Conservation (phyloP, 352 stramenopile genomes). For the Globisporangium viniferum region DNA sequence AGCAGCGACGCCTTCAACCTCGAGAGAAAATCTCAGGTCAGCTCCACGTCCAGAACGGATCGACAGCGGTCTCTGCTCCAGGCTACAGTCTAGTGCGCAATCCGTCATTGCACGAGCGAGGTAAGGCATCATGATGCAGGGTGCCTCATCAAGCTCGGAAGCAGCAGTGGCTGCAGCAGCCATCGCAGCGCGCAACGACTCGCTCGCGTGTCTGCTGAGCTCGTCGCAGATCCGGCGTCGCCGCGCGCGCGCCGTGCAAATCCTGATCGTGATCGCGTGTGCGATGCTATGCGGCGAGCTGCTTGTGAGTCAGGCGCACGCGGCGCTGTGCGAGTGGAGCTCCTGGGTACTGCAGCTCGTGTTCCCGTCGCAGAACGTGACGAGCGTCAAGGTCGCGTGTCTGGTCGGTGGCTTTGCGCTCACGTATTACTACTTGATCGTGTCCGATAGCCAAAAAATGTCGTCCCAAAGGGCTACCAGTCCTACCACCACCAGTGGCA, state of each 20-base stretch:
- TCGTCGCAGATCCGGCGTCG: conserved; percentile 7
- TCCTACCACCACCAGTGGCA: no score
- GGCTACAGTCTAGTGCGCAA: no score
- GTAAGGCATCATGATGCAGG: background rate
- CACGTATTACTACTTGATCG: conserved; percentile 35
- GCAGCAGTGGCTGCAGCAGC: background rate
- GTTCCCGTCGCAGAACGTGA: conserved; percentile 50
- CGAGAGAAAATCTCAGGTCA: no score
- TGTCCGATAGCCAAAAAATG: background rate
- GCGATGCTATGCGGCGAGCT: background rate
- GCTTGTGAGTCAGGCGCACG: background rate
- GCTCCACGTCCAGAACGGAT: no score
- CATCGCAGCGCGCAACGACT: background rate
- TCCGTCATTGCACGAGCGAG: background rate
- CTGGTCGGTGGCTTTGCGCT: conserved; percentile 35
- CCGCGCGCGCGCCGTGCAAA: conserved; percentile 11
- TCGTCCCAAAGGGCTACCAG: background rate
- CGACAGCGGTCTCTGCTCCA: no score
- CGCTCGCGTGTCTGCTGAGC: conserved; percentile 4
- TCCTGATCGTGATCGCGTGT: conserved; percentile 9
- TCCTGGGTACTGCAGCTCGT: conserved; percentile 29
- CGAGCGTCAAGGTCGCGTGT: conserved; percentile 36
- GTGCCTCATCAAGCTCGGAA: background rate
- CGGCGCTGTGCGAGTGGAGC: conserved; percentile 16
- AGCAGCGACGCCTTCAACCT: background rate